Percentiles rank a stretch among this genome's conserved stretches.
These are phyloP conservation scores for Trichosporon ovoides DNA, from an alignment of 1,284 basidiomycete genomes.

Conservation along the genomic window DNA sequence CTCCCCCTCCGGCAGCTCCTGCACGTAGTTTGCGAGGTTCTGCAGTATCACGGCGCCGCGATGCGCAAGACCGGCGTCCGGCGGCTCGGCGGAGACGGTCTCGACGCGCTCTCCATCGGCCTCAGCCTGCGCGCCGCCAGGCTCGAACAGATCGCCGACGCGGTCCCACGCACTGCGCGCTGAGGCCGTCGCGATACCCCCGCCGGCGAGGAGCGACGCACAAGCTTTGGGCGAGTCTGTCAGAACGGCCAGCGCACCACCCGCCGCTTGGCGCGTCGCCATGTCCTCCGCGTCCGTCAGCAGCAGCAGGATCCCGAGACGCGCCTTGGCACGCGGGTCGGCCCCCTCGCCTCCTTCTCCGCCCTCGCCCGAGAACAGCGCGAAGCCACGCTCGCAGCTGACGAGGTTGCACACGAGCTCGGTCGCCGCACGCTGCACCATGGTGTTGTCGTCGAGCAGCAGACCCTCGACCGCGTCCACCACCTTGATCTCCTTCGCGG, in stretches of 20 bases:
- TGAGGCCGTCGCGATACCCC: slow-evolving; percentile 33
- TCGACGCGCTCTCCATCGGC: slow-evolving; percentile 38
- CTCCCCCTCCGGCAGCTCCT: slow-evolving; percentile 2
- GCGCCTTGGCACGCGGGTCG: slow-evolving; percentile 54
- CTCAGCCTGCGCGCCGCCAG: slow-evolving; percentile 17
- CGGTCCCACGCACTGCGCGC: slow-evolving; percentile 57
- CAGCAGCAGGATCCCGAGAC: slow-evolving; percentile 74
- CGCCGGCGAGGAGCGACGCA: slow-evolving; percentile 51
- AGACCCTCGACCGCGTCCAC: slow-evolving; percentile 59
- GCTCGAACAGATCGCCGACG: slow-evolving; percentile 58
- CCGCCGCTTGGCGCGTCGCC: slow-evolving; percentile 73
- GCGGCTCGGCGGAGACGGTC: slow-evolving; percentile 28
- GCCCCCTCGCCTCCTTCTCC: slow-evolving; percentile 14
- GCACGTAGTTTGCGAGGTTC: slow-evolving; percentile 55
- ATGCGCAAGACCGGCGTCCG: slow-evolving; percentile 59
- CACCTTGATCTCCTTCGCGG: slow-evolving; percentile 47
- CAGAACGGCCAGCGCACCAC: slow-evolving; percentile 76
- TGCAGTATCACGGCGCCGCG: slow-evolving; percentile 66
- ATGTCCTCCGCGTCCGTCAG: slow-evolving; percentile 77
- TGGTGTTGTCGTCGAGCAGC: slow-evolving; percentile 72
- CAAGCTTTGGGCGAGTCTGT: slow-evolving; percentile 61
- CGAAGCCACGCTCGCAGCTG: slow-evolving; percentile 66
- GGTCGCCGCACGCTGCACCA: slow-evolving; percentile 78
- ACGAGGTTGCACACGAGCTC: slow-evolving; percentile 94
- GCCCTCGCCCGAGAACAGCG: slow-evolving; percentile 48